Evolutionary conservation across 73 alveolate genomes (phyloP), one percentile per base, ranked within the genome.

Genomic region (Effrenium voratum): DNA sequence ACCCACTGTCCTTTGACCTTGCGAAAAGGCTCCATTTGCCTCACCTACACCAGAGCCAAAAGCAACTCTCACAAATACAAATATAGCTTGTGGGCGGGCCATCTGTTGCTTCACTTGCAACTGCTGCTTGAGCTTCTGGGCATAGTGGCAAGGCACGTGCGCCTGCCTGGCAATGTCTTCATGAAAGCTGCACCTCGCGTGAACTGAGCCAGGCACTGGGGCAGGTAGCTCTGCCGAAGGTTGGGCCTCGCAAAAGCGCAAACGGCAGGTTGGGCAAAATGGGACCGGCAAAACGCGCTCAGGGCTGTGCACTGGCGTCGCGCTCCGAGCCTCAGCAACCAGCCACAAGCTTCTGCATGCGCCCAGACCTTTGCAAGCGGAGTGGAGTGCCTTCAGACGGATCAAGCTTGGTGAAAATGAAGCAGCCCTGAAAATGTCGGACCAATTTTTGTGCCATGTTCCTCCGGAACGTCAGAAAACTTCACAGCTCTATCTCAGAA

Each of bases 161-260:
- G 81, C 79, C 85, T 40, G 47, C 82, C 24, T 38, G 32, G 28
- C 24, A 22, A 1, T 76, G 36, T 26, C n/a, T 38, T 32, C 87
- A 15, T n/a, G 44, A 79, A 38, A 38, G 66, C 28, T 79, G 40
- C 40, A 76, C 50, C 3, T 43, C 15, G 32, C 15, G 5, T 26
- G 41, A 38, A 30, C 60, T 19, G 36, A 22, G 45, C 49, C 6
- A 40, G 50, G 28, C 47, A 52, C 81, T 88, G 96, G 57, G 88
- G 97, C 88, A 90, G 32, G 59, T 90, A 90, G 97, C 97, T 66
- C 75, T 90, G 97, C 32, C 97, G 97, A 75, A 90, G 55, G 88
- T 90, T 81, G 15, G 92, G 92, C 92, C 92, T 81, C 32, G 68
- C 26, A 70, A 52, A 19, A 52, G 19, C 26, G 26, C 63, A 52